A percentile compares a stretch with the other conserved stretches of the same genome.
phyloP scores from a whole-genome alignment of 352 stramenopile genomes.

The Phytophthora ohioensis region DNA sequence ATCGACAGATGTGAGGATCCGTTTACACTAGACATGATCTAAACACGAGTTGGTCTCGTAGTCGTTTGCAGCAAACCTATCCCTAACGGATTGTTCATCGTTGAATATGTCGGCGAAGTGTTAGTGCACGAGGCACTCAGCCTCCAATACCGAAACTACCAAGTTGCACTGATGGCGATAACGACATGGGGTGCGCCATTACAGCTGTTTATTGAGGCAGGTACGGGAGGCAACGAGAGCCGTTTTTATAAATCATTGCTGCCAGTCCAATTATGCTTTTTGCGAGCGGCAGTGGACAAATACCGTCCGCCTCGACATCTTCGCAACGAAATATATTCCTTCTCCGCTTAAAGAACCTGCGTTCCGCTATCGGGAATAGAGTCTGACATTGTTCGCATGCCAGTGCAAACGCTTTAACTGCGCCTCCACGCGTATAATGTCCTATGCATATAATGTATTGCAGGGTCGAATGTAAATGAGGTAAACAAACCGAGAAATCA shows the following conservation, averaged over 20 bases:
- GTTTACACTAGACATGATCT: not conserved
- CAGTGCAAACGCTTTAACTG: not conserved
- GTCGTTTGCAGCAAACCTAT: not conserved
- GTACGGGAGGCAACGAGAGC: not conserved
- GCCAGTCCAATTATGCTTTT: not conserved
- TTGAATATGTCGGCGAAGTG: conserved; percentile 1
- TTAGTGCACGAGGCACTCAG: not conserved
- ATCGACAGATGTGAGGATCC: not conserved
- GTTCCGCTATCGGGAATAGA: not conserved
- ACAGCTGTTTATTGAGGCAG: too few relatives aligned
- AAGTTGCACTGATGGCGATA: too few relatives aligned
- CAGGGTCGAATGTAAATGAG: too few relatives aligned
- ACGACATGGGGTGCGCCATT: too few relatives aligned
- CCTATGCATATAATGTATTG: too few relatives aligned
- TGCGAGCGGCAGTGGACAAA: not conserved
- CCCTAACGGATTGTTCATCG: not conserved
- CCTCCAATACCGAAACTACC: too few relatives aligned
- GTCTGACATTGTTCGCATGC: not conserved
- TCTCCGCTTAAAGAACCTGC: not conserved
- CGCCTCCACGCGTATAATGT: not conserved
- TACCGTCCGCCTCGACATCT: not conserved
- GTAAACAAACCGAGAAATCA: too few relatives aligned
- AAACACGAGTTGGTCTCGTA: not conserved
- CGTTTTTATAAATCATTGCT: conserved; percentile 3
- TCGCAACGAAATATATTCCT: not conserved